Base-by-base conservation (phyloP, 192 early-diverging fungal species). In the Rhizophagus clarus region DNA sequence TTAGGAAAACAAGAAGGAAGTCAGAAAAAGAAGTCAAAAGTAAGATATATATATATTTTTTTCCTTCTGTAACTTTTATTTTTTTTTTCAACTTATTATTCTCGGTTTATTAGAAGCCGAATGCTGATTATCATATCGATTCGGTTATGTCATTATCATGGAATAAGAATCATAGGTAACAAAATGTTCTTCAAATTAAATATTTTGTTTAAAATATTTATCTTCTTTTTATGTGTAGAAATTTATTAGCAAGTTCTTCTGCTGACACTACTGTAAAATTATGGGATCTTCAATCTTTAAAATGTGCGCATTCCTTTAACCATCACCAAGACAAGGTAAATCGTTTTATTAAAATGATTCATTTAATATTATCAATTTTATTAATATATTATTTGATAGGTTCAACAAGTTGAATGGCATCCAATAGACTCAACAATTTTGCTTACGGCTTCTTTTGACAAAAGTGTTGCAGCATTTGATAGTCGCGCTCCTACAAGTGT, bases 221-320 rank as follows among this genome's bases (percentile, higher is more conserved):
- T 45, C 8, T 24, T n/a, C 68, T 15, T 31, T 22, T 15, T 26
- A 20, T 22, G n/a, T 20, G 9, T 76, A 86, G 89, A 72, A 91
- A 91, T 72, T 84, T 91, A 68, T 85, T 99, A 77, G 93, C 95
- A 8, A 95, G 95, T 26, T 95, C 96, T 15, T 99, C 97, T 24
- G 98, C 97, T 45, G 98, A 99, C 81, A 94, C 91, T 10, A 98
- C 97, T 22, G 94, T 99, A 32, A 99, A 99, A 85, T 90, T 99
- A 45, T 99, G 98, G 98, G 98, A 99, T 80, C 87, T 99, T 79
- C 87, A 87, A 26, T 89, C 90, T 4, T 87, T 85, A 28, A 87
- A 86, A 76, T 89, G 94, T 87, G 92, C 92, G 15, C 89, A 92
- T 32, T 96, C 93, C 29, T 98, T 94, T 84, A 76, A 62, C 11